Percentiles rank a stretch among this genome's conserved stretches.
Evolutionary conservation across 2,329 filamentous ascomycete species (phyloP).

Genomic region (Fusarium sp.): DNA sequence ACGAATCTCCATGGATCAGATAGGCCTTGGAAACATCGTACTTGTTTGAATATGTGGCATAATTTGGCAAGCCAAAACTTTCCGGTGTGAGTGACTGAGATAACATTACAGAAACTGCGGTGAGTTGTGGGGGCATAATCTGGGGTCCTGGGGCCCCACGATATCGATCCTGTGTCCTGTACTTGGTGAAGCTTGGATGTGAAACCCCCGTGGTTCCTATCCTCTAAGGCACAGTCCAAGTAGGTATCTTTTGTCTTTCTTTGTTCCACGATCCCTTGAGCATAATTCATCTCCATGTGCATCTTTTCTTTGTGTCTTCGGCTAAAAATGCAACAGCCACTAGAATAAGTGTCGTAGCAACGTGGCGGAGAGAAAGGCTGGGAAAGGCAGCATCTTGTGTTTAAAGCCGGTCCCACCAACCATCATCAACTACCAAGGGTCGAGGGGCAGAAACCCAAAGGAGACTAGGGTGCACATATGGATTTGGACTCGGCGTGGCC

Average conservation of each 20-base stretch:
- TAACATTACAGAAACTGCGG: slow-evolving; percentile 27
- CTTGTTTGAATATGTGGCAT: neutral
- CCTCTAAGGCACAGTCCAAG: neutral
- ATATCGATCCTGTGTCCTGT: slow-evolving; percentile 6
- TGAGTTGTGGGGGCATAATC: slow-evolving; percentile 32
- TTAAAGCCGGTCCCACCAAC: slow-evolving; percentile 29
- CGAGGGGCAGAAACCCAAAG: slow-evolving; percentile 12
- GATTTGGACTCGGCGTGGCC: slow-evolving; percentile 20
- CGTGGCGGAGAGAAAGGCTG: slow-evolving; percentile 37
- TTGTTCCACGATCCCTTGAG: neutral
- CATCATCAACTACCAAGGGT: slow-evolving; percentile 6
- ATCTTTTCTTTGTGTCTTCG: slow-evolving; percentile 17
- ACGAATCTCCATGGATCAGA: neutral
- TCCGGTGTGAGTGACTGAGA: neutral
- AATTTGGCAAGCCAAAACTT: neutral
- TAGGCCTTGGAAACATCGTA: neutral
- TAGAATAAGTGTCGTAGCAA: slow-evolving; percentile 42
- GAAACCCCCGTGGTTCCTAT: neutral
- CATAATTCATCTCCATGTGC: neutral
- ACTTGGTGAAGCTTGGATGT: neutral
- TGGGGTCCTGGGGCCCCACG: slow-evolving; percentile 41
- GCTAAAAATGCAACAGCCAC: slow-evolving; percentile 24
- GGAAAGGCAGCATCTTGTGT: slow-evolving; percentile 35
- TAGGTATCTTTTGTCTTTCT: neutral
- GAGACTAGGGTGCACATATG: slow-evolving; percentile 2